Evolutionary conservation across 306 rosid species (phyloP).

Genomic region (Medicago lupulina): DNA sequence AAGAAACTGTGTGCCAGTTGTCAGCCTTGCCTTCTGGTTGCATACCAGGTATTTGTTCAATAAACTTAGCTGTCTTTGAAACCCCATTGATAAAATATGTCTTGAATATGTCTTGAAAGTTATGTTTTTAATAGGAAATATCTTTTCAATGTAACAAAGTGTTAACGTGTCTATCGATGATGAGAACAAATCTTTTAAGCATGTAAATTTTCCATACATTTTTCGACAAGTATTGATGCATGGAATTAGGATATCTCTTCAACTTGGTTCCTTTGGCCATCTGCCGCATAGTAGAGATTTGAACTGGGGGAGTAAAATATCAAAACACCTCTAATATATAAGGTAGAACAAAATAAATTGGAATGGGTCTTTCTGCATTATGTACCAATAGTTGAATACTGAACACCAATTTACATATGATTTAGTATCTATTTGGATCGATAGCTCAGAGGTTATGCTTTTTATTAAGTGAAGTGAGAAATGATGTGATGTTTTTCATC

Average conservation of each 20-base stretch:
- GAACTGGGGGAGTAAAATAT: conserved; percentile 20
- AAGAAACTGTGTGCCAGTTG: conserved; percentile 65
- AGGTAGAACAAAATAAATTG: conserved; percentile 21
- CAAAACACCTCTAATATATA: conserved; percentile 6
- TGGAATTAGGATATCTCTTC: conserved; percentile 7
- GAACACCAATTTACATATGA: conserved; percentile 16
- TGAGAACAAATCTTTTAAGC: conserved; percentile 20
- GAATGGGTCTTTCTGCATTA: conserved; percentile 20
- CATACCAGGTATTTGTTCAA: conserved; percentile 69
- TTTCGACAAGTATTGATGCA: conserved; percentile 23
- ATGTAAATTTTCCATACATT: not conserved
- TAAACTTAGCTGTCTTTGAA: conserved; percentile 26
- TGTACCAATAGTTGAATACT: conserved; percentile 7
- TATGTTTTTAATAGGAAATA: not conserved
- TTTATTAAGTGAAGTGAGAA: conserved; percentile 23
- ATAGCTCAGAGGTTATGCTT: conserved; percentile 15
- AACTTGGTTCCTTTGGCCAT: conserved; percentile 18
- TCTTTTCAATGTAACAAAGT: not conserved
- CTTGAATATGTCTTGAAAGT: conserved; percentile 13
- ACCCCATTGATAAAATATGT: conserved; percentile 15
- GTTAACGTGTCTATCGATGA: conserved; percentile 17
- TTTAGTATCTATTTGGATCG: conserved; percentile 19
- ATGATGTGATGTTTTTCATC: conserved; percentile 11
- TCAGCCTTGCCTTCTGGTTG: conserved; percentile 68
- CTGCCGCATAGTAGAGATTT: not conserved